Evolutionary conservation across 1,139 yeast genomes (phyloP).

Genomic region (Zygoascus sp.): DNA sequence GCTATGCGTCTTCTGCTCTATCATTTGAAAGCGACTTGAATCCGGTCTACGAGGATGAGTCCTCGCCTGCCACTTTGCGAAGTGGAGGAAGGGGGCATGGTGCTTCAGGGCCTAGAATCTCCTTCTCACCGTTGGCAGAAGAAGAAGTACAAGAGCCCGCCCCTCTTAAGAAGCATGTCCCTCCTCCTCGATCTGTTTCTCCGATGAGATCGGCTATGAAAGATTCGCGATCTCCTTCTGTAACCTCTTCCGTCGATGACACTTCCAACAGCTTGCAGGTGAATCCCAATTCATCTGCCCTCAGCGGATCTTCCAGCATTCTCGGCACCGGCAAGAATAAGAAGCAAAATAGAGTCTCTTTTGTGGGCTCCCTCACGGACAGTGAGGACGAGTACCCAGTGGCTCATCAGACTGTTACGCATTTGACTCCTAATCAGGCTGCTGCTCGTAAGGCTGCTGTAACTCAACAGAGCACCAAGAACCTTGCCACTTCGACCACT

Average conservation of each 20-base stretch:
- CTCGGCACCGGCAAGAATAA: background rate
- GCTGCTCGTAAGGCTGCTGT: conserved; percentile 15
- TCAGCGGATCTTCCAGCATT: background rate
- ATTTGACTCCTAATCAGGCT: conserved; percentile 8
- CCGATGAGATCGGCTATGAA: conserved; percentile 34
- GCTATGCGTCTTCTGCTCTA: conserved; percentile 28
- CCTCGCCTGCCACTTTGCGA: conserved; percentile 4
- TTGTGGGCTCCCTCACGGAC: conserved; percentile 19
- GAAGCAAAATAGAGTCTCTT: conserved; percentile 9
- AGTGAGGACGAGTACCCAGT: conserved; percentile 2
- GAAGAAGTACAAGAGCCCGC: background rate
- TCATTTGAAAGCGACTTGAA: conserved; percentile 34
- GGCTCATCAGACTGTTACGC: background rate
- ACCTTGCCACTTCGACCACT: conserved; percentile 3
- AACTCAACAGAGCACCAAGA: conserved; percentile 7
- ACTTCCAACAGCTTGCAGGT: conserved; percentile 7
- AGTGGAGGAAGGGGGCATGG: background rate
- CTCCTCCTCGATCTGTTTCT: conserved; percentile 30
- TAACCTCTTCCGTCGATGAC: conserved; percentile 18
- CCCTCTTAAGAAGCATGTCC: conserved; percentile 4
- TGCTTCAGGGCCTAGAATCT: background rate
- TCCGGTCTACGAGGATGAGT: conserved; percentile 34
- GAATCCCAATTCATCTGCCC: background rate
- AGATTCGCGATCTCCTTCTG: conserved; percentile 21
- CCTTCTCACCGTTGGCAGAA: conserved; percentile 3